These are phyloP conservation scores for Globisporangium solare DNA, from an alignment of 352 stramenopile species.

Conservation along the genomic window DNA sequence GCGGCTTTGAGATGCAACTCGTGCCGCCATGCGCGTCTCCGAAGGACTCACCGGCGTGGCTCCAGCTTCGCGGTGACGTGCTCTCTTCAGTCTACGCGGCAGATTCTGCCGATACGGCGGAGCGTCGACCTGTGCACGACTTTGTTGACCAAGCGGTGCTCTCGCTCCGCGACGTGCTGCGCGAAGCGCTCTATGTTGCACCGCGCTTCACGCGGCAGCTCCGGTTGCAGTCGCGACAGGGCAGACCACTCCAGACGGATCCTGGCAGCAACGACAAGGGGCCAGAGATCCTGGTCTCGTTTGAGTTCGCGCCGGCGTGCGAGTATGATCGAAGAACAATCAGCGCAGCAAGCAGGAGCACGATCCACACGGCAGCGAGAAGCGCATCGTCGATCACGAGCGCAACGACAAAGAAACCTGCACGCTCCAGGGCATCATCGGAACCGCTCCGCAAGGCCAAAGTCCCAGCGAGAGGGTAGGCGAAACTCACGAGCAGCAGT, in stretches of 20 bases:
- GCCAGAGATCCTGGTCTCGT: constrained; percentile 29
- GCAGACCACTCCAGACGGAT: constrained; percentile 19
- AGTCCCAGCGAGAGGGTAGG: neutral
- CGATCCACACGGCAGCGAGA: neutral
- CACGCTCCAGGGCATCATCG: neutral
- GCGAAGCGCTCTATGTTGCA: constrained; percentile 22
- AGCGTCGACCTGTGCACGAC: constrained; percentile 17
- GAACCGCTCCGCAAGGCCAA: constrained; percentile 6
- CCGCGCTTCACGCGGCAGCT: constrained; percentile 24
- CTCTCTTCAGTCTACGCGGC: constrained; percentile 56
- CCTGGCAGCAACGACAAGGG: too few species aligned
- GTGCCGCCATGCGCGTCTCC: constrained; percentile 16
- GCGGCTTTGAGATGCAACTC: constrained; percentile 44
- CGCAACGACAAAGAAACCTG: neutral
- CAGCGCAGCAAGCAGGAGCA: neutral
- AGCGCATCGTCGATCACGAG: neutral
- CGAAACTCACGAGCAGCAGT: constrained; percentile 44
- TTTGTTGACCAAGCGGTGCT: constrained; percentile 57
- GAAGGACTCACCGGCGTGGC: constrained; percentile 30
- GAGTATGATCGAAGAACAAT: neutral
- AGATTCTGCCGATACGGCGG: neutral
- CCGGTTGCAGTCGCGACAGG: constrained; percentile 30
- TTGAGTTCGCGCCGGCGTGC: constrained; percentile 41
- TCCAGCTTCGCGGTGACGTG: constrained; percentile 49
- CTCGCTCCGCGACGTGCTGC: constrained; percentile 32